phyloP scores from a whole-genome alignment of 768 basidiomycete genomes.

The Lentinula aciculospora region DNA sequence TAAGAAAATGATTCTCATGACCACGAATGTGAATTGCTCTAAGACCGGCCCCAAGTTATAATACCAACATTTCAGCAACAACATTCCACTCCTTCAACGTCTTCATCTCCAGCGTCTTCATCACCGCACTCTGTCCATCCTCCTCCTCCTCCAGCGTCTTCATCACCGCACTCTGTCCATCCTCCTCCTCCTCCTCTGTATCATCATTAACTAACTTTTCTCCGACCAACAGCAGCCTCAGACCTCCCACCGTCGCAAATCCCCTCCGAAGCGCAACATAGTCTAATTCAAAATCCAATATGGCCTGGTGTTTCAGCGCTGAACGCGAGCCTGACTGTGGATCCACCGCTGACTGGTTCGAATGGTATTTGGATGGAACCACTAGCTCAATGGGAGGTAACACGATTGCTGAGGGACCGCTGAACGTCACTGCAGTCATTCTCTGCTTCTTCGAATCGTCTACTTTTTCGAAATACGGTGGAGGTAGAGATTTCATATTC shows the following conservation, averaged over 20 bases:
- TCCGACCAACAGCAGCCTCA: conserved; percentile 61
- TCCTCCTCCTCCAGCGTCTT: conserved; percentile 17
- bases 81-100: conserved; percentile 34
- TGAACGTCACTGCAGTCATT: conserved; percentile 31
- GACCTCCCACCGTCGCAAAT: conserved; percentile 59
- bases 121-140: conserved; percentile 25
- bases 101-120: conserved; percentile 19
- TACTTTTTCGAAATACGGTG: conserved; percentile 38
- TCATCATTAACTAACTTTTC: conserved; percentile 41
- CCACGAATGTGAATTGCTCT: no score
- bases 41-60: conserved; percentile 1
- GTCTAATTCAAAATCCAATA: conserved; percentile 57
- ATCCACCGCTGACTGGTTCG: conserved; percentile 9
- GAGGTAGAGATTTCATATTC: conserved; percentile 26
- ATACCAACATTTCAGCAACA: conserved; percentile 68
- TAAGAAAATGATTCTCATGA: no score
- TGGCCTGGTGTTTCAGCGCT: conserved; percentile 26
- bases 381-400: conserved; percentile 37
- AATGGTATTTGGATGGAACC: not conserved
- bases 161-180: conserved; percentile 27
- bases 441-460: conserved; percentile 28
- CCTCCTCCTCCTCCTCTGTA: conserved; percentile 15
- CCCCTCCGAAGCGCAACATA: conserved; percentile 58
- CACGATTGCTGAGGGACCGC: conserved; percentile 47
- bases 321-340: conserved; percentile 7